Evolutionary conservation across 2,329 filamentous ascomycete species (phyloP).

Genomic region (Scedosporium aurantiacum): DNA sequence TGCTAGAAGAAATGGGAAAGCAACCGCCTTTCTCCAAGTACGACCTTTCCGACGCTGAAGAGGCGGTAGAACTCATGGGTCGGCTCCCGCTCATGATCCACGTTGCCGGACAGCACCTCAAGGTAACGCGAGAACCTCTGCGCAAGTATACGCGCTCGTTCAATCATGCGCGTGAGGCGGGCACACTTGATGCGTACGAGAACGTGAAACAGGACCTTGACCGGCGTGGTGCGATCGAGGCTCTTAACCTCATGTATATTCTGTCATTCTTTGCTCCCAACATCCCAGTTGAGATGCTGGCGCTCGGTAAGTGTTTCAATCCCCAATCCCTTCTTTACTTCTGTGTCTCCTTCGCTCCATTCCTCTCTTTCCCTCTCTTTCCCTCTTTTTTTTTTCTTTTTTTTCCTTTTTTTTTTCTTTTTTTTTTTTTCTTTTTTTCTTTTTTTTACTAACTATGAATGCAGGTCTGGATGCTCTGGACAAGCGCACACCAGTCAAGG

Average conservation of each 20-base stretch:
- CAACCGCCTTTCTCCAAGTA: conserved; percentile 40
- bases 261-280: conserved; percentile 55
- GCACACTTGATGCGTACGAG: conserved; percentile 34
- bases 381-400: too few relatives aligned
- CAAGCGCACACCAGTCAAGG: conserved; percentile 32
- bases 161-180: conserved; percentile 42
- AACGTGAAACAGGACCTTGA: conserved; percentile 38
- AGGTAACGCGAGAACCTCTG: conserved; percentile 48
- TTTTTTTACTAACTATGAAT: neutral
- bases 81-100: conserved; percentile 58
- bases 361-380: too few relatives aligned
- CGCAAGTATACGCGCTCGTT: conserved; percentile 50
- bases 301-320: conserved; percentile 28
- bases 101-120: conserved; percentile 51
- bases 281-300: conserved; percentile 55
- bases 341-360: neutral
- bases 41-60: conserved; percentile 45
- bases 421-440: neutral
- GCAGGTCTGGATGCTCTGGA: conserved; percentile 29
- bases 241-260: conserved; percentile 53
- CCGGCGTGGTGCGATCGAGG: conserved; percentile 34
- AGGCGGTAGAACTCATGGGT: conserved; percentile 53
- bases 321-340: too few relatives aligned
- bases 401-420: neutral
- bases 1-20: conserved; percentile 53